Conservation (phyloP, 2,329 filamentous ascomycete species). For the Lachnellula cervina region DNA sequence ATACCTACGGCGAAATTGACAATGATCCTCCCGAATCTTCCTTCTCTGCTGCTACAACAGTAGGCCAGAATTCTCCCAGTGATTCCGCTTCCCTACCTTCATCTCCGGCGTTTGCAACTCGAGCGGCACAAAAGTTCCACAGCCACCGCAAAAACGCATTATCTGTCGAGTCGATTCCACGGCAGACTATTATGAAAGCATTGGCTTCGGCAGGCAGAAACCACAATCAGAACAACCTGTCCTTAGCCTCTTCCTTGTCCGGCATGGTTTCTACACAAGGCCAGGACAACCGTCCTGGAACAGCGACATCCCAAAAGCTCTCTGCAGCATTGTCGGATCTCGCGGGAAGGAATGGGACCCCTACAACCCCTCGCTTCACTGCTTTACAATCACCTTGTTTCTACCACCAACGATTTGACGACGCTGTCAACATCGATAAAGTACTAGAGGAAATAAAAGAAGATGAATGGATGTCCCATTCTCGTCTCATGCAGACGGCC, state of each 20-base stretch:
- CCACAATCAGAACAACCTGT: slow-evolving; percentile 49
- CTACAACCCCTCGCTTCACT: slow-evolving; percentile 47
- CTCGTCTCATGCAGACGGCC: slow-evolving; percentile 88
- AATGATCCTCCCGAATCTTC: slow-evolving; percentile 26
- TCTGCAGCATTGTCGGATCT: slow-evolving; percentile 53
- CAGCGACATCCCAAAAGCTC: slow-evolving; percentile 51
- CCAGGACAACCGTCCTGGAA: slow-evolving; percentile 23
- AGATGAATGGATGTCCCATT: slow-evolving; percentile 88
- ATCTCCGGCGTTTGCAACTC: slow-evolving; percentile 24
- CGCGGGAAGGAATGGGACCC: slow-evolving; percentile 32
- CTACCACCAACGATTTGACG: slow-evolving; percentile 95
- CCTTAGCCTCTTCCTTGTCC: slow-evolving; percentile 52
- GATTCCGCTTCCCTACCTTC: slow-evolving; percentile 24
- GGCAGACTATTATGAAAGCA: slow-evolving; percentile 79
- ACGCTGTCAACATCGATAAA: slow-evolving; percentile 90
- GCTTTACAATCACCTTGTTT: slow-evolving; percentile 90
- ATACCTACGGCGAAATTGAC: slow-evolving; percentile 27
- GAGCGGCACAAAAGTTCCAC: slow-evolving; percentile 15
- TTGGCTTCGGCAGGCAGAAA: slow-evolving; percentile 62
- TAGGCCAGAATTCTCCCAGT: slow-evolving; percentile 24
- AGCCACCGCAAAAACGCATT: slow-evolving; percentile 30
- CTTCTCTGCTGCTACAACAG: slow-evolving; percentile 26
- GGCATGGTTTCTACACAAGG: slow-evolving; percentile 50
- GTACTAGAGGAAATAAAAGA: slow-evolving; percentile 91
- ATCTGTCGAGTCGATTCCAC: slow-evolving; percentile 48